These are phyloP conservation scores for Cucumis cinereus DNA, from an alignment of 306 rosid species.

Conservation along the genomic window DNA sequence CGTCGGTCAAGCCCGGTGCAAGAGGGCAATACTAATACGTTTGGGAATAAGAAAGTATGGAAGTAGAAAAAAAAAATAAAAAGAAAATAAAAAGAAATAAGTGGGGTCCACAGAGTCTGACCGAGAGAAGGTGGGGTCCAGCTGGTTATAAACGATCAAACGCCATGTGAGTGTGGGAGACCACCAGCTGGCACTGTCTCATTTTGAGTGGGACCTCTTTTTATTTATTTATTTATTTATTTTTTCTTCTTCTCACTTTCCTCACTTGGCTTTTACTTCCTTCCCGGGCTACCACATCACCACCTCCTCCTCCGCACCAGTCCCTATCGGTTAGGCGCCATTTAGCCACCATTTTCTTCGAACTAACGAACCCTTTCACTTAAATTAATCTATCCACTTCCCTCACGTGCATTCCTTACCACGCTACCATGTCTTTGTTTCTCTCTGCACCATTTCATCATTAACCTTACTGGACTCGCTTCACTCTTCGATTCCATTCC, in stretches of 20 bases:
- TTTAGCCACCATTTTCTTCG: neutral
- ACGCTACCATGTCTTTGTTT: no score
- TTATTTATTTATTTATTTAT: neutral
- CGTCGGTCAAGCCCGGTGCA: neutral
- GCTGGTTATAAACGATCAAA: slow-evolving; percentile 15
- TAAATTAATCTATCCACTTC: neutral
- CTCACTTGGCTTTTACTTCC: slow-evolving; percentile 1
- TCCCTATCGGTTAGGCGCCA: slow-evolving; percentile 4
- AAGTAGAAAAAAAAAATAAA: neutral
- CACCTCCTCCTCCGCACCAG: neutral
- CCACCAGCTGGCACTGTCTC: slow-evolving; percentile 52
- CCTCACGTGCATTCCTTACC: neutral
- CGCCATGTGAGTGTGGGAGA: slow-evolving; percentile 47
- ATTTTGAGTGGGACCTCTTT: slow-evolving; percentile 16
- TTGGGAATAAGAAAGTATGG: neutral
- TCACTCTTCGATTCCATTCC: neutral
- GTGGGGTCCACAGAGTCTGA: slow-evolving; percentile 3
- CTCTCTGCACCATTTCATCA: neutral
- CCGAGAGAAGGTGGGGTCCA: neutral
- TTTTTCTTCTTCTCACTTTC: neutral
- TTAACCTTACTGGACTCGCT: neutral
- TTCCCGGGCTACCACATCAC: neutral
- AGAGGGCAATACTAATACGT: neutral
- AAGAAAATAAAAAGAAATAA: neutral
- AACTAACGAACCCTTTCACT: neutral